These are phyloP conservation scores for Pueraria montana DNA, from an alignment of 306 rosid genomes.

Conservation along the genomic window DNA sequence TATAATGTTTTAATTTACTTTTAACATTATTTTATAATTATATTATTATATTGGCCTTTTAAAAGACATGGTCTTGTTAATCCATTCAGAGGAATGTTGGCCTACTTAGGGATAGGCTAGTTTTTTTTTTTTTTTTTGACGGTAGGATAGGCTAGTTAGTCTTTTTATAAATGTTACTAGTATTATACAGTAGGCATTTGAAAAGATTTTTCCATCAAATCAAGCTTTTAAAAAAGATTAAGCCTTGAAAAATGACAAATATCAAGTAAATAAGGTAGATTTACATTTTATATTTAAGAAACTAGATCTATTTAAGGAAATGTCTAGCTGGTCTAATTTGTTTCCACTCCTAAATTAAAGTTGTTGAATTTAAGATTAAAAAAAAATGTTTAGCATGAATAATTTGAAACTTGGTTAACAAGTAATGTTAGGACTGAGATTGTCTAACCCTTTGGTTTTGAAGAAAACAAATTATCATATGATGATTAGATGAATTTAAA, in stretches of 20 bases:
- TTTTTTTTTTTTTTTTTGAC: too few species aligned
- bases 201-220: background rate
- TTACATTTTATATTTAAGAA: background rate
- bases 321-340: background rate
- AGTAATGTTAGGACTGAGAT: too few species aligned
- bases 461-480: background rate
- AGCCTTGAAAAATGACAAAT: background rate
- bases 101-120: background rate
- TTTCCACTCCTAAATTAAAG: background rate
- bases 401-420: background rate
- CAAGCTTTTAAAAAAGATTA: background rate
- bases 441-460: background rate
- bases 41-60: background rate
- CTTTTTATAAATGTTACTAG: background rate
- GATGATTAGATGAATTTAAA: background rate
- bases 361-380: background rate
- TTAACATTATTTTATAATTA: background rate
- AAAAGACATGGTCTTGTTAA: background rate
- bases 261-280: background rate
- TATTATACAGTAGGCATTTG: background rate
- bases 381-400: background rate
- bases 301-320: background rate
- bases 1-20: background rate
- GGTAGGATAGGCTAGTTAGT: background rate
- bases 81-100: background rate